Evolutionary conservation across 2,329 filamentous ascomycete species (phyloP).

Genomic region (Pseudohalonectria lignicola): DNA sequence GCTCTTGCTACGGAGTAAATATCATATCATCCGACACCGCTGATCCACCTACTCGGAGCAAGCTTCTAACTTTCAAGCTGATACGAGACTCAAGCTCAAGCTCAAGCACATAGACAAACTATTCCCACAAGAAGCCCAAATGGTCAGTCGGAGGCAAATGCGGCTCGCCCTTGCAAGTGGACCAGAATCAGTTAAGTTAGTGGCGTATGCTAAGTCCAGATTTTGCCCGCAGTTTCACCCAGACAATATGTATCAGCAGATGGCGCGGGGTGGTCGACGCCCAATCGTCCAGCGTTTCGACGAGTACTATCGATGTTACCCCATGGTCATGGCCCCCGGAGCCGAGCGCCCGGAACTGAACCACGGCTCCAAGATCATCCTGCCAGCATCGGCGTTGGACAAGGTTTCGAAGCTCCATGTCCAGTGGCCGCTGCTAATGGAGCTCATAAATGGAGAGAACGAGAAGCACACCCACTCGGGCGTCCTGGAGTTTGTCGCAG

Average conservation of each 20-base stretch:
- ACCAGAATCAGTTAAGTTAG: too few relatives aligned
- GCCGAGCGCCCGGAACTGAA: conserved; percentile 83
- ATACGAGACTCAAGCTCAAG: too few relatives aligned
- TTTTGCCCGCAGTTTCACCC: conserved; percentile 24
- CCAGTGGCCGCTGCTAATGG: conserved; percentile 94
- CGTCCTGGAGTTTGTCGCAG: conserved; percentile 93
- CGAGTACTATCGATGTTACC: conserved; percentile 97
- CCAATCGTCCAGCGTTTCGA: conserved; percentile 70
- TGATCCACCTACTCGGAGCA: too few relatives aligned
- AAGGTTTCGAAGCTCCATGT: conserved; percentile 95
- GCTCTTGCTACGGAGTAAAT: too few relatives aligned
- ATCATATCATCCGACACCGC: too few relatives aligned
- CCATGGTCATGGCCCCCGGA: conserved; percentile 85
- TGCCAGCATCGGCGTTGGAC: conserved; percentile 92
- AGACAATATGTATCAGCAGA: conserved; percentile 32
- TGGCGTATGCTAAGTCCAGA: too few relatives aligned
- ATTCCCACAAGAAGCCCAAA: too few relatives aligned
- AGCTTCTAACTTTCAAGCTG: too few relatives aligned
- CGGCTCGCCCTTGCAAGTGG: too few relatives aligned
- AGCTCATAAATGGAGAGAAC: conserved; percentile 81
- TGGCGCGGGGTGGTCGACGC: conserved; percentile 34
- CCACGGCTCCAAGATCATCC: conserved; percentile 94
- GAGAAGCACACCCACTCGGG: conserved; percentile 80
- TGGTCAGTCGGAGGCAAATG: too few relatives aligned
- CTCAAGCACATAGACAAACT: too few relatives aligned